A percentile compares a stretch with the other conserved stretches of the same genome.
Evolutionary conservation across 108 stramenopile species (phyloP).

Genomic region (Pseudonitzschia delicatissima): DNA sequence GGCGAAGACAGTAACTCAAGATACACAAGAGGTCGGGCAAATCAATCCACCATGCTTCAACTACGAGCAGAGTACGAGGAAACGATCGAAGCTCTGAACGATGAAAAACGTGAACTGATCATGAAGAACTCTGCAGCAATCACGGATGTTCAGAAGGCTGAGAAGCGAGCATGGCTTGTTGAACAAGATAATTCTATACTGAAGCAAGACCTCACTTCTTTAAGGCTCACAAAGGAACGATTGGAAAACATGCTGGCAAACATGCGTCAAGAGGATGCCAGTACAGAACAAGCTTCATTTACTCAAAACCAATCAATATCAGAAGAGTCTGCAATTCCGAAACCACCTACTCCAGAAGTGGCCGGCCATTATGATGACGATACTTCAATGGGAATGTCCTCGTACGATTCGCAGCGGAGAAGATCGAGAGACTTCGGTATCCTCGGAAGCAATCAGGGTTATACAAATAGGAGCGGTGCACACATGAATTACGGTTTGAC

Average conservation of each 20-base stretch:
- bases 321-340: background rate
- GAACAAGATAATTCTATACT: conserved; percentile 66
- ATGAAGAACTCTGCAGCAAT: conserved; percentile 78
- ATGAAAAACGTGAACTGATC: conserved; percentile 78
- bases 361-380: background rate
- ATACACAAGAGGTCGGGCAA: conserved; percentile 19
- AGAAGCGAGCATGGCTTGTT: conserved; percentile 65
- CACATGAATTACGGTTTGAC: background rate
- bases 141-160: conserved; percentile 72
- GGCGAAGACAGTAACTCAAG: conserved; percentile 26
- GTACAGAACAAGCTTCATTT: background rate
- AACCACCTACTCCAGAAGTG: background rate
- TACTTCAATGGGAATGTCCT: background rate
- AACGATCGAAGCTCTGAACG: conserved; percentile 57
- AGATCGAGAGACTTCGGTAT: background rate
- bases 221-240: conserved; percentile 63
- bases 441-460: background rate
- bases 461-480: background rate
- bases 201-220: conserved; percentile 58
- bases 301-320: conserved; percentile 5
- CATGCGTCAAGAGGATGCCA: background rate
- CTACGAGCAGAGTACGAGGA: conserved; percentile 78
- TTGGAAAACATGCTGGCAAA: conserved; percentile 8
- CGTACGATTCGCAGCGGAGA: background rate
- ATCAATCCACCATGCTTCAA: conserved; percentile 50